A percentile compares a stretch with the other conserved stretches of the same genome.
phyloP scores from a whole-genome alignment of 192 early-diverging fungal species.

The Allomyces macrogynus region DNA sequence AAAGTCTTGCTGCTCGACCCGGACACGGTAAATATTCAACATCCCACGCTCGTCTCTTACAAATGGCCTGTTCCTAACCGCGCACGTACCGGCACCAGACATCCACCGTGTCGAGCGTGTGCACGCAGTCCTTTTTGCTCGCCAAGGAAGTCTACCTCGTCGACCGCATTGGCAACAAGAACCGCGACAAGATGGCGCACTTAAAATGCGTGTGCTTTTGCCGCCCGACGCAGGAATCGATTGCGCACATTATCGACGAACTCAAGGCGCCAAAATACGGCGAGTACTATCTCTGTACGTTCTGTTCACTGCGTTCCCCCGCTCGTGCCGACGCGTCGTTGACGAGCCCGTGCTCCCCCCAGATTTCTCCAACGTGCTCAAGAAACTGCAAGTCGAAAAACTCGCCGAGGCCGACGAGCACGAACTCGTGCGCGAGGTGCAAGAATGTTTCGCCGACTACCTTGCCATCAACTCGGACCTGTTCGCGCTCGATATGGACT shows the following conservation, averaged over 20 bases:
- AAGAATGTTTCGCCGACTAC: conserved; percentile 91
- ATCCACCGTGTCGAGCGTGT: conserved; percentile 77
- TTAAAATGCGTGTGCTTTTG: conserved; percentile 87
- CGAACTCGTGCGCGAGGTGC: conserved; percentile 83
- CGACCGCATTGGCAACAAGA: conserved; percentile 68
- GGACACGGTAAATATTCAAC: conserved; percentile 48
- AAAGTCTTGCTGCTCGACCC: conserved; percentile 86
- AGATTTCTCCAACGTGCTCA: conserved; percentile 88
- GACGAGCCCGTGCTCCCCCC: conserved; percentile 1
- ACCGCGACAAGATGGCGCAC: conserved; percentile 81
- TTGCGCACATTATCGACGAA: conserved; percentile 76
- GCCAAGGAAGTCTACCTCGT: conserved; percentile 85
- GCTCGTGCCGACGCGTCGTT: neutral
- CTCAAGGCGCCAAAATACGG: conserved; percentile 78
- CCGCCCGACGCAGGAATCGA: conserved; percentile 60
- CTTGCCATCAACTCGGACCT: conserved; percentile 61
- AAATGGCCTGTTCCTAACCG: neutral
- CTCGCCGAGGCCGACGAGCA: conserved; percentile 89
- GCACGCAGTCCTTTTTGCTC: conserved; percentile 80
- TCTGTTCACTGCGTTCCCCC: neutral
- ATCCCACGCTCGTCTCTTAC: neutral
- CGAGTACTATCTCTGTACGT: conserved; percentile 84
- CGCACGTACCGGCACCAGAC: conserved; percentile 30
- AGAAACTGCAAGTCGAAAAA: conserved; percentile 73
- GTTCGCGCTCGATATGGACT: conserved; percentile 52